Base-by-base conservation (phyloP, 148 eudicot genomes). In the Polygonum maritimum region DNA sequence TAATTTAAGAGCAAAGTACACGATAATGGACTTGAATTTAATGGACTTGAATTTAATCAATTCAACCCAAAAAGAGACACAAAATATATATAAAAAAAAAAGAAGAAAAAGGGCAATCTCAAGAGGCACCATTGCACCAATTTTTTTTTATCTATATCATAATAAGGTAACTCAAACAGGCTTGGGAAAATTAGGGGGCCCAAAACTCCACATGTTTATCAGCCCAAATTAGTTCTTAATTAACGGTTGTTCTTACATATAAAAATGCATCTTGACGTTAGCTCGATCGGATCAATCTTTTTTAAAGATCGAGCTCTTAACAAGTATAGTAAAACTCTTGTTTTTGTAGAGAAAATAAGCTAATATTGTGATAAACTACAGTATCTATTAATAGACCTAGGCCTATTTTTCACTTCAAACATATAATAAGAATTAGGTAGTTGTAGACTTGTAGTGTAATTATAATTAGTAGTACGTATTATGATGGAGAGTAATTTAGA, bases 401-500 rank as follows among this genome's bases (percentile, higher is more conserved):
- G 31, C 31, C 31, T 26, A 4, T 19, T 7, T 54, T 58, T 58
- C 7, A 8, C 4, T 52, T 4, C 16, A 9, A 8, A 58, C 12
- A 19, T 7, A 54, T 9, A 60, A 60, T 22, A 60, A 26, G 38
- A 60, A 60, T 60, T 22, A 60, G 26, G 26, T 22, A 2, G 31
- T 26, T 26, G 31, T 26, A 26, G 31, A 0, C n/a, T n/a, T n/a
- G n/a, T n/a, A n/a, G n/a, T n/a, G n/a, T n/a, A n/a, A n/a, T n/a
- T n/a, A n/a, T n/a, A 10, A 22, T 58, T 58, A 18, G 9, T 26
- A 26, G 35, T 13, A 26, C 26, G 14, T 22, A 60, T 60, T 7
- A 54, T 54, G 67, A 60, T 60, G 67, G 11, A 60, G 26, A 60
- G 67, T 60, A 60, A 26, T 60, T 60, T 60, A 21, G 67, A 60